phyloP scores from a whole-genome alignment of 2,329 filamentous ascomycete species.

The Clarireedia paspali region DNA sequence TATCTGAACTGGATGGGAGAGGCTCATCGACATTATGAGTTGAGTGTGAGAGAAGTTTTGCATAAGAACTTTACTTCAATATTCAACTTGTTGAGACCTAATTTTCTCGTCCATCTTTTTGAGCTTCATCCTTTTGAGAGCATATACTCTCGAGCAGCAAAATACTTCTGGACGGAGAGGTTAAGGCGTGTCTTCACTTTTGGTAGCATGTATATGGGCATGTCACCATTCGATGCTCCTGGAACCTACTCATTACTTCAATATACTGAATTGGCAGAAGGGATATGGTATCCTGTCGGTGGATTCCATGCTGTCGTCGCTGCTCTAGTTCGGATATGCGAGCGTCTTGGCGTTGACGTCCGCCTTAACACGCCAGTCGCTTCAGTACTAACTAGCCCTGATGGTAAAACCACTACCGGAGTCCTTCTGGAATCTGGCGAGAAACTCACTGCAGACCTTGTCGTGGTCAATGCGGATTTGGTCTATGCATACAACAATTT shows the following conservation, averaged over 20 bases:
- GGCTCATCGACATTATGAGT: slow-evolving; percentile 62
- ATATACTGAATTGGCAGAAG: slow-evolving; percentile 68
- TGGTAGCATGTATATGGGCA: slow-evolving; percentile 77
- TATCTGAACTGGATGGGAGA: slow-evolving; percentile 61
- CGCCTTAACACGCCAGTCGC: slow-evolving; percentile 50
- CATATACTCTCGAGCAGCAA: slow-evolving; percentile 56
- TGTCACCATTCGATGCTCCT: slow-evolving; percentile 69
- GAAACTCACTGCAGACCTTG: slow-evolving; percentile 52
- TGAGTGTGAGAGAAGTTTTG: slow-evolving; percentile 58
- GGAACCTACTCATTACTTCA: slow-evolving; percentile 67
- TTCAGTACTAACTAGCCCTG: slow-evolving; percentile 43
- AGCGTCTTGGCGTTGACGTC: slow-evolving; percentile 55
- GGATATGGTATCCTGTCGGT: slow-evolving; percentile 67
- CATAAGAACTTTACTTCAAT: slow-evolving; percentile 58
- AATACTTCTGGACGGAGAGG: slow-evolving; percentile 64
- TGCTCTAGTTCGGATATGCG: slow-evolving; percentile 54
- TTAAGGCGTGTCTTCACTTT: slow-evolving; percentile 67
- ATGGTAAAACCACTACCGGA: slow-evolving; percentile 47
- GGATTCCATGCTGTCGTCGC: slow-evolving; percentile 62
- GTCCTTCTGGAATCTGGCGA: slow-evolving; percentile 52
- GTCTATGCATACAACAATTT: slow-evolving; percentile 69
- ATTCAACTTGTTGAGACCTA: slow-evolving; percentile 47
- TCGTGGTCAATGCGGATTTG: slow-evolving; percentile 66
- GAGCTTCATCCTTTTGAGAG: slow-evolving; percentile 63
- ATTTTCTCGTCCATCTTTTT: slow-evolving; percentile 51